phyloP scores from a whole-genome alignment of 306 rosid genomes.

The Carpinus fangiana region DNA sequence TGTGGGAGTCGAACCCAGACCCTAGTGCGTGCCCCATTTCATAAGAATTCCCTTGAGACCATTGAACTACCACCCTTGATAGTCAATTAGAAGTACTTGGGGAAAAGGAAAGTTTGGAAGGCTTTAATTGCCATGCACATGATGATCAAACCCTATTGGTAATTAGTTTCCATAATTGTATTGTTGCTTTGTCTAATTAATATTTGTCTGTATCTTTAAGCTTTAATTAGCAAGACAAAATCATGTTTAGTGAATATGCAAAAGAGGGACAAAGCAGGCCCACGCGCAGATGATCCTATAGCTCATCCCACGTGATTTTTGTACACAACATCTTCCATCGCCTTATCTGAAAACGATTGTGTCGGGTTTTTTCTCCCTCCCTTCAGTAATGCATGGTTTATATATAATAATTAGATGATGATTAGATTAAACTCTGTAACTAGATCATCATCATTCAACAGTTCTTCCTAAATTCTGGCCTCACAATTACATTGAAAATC shows the following conservation, averaged over 20 bases:
- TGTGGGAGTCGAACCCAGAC: too few species aligned
- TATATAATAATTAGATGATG: slow-evolving; percentile 6
- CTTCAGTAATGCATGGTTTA: slow-evolving; percentile 33
- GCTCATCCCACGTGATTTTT: slow-evolving; percentile 32
- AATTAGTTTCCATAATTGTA: background rate
- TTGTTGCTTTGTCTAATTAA: background rate
- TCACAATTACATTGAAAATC: background rate
- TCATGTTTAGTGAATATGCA: slow-evolving; percentile 22
- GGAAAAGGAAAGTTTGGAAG: too few species aligned
- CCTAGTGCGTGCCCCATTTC: too few species aligned
- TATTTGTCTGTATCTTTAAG: background rate
- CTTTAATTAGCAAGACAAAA: slow-evolving; percentile 7
- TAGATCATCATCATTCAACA: background rate
- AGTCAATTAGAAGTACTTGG: too few species aligned
- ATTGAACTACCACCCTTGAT: too few species aligned
- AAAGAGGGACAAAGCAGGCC: slow-evolving; percentile 50
- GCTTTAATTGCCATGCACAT: too few species aligned
- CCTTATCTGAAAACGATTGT: slow-evolving; percentile 41
- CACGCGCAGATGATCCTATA: slow-evolving; percentile 33
- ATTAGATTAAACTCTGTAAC: slow-evolving; percentile 4
- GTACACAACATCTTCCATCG: slow-evolving; percentile 22
- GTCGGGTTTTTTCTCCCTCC: slow-evolving; percentile 33
- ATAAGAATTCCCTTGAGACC: too few species aligned
- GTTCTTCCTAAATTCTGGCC: slow-evolving; percentile 1
- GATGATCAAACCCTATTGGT: background rate